Base-by-base conservation (phyloP, 441 rosid species). In the Croton setiger region DNA sequence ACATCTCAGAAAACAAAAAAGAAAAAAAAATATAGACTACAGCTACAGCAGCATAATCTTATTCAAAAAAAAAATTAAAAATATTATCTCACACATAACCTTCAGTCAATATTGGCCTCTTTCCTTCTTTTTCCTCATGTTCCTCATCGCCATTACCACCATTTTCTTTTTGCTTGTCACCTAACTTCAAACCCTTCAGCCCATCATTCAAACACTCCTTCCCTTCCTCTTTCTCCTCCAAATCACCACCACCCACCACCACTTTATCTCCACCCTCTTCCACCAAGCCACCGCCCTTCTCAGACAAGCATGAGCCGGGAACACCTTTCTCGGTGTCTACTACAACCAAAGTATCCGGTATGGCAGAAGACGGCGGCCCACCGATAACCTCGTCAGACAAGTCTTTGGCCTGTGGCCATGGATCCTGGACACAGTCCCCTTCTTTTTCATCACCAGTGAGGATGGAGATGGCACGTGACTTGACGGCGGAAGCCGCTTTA, bases 401-500 rank as follows among this genome's bases (percentile, higher is more conserved):
- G 3, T 60, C 78, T 21, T 73, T 76, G 54, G 75, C 68, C 49
- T 31, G 70, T 1, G 79, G 82, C 66, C 74, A 63, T 0, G 81
- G 87, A 70, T 83, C 86, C 18, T 81, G 82, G 9, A 87, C 70
- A 67, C 87, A 86, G 21, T 48, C 74, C 13, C 13, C 74, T 15
- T 75, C 79, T 10, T 74, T 79, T 10, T 74, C 81, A 8, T 80
- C 85, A 35, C 48, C 74, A 7, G 72, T 13, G 60, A 84, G 78
- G 70, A 76, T 45, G n/a, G 84, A 64, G 60, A 78, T 52, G 41
- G 85, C 85, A n/a, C 87, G 86, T 0, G 85, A 87, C 48, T 84
- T 83, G 23, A 88, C 85, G 4, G 89, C 80, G 20, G 87, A 69
- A 20, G 88, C 94, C 0, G 95, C 98, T 77, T 81, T 90, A 18